Conservation (phyloP, 2,329 filamentous ascomycete genomes). For the Xylaria sp. region DNA sequence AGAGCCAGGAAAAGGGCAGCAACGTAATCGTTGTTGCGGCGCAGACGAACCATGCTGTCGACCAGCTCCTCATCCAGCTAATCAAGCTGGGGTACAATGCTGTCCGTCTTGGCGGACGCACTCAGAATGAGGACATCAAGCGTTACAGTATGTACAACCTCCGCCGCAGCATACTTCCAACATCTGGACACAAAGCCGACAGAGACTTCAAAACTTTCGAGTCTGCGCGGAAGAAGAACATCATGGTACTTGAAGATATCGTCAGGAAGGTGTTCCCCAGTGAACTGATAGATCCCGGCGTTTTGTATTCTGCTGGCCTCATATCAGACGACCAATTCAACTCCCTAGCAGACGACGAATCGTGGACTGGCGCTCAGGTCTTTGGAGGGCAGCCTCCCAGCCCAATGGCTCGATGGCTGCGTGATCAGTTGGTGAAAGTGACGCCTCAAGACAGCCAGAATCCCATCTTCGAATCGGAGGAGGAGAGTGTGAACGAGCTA, state of each 20-base stretch:
- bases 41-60: conserved; percentile 89
- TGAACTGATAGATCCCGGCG: conserved; percentile 53
- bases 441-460: conserved; percentile 23
- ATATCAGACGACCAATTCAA: conserved; percentile 66
- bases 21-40: conserved; percentile 78
- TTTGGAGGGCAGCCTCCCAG: conserved; percentile 28
- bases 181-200: conserved; percentile 15
- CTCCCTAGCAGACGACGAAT: conserved; percentile 57
- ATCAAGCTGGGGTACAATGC: conserved; percentile 58
- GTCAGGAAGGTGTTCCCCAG: conserved; percentile 43
- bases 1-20: conserved; percentile 57
- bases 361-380: conserved; percentile 30
- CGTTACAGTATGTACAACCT: conserved; percentile 68
- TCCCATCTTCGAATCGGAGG: conserved; percentile 32
- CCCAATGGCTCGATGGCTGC: conserved; percentile 59
- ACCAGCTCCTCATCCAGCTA: conserved; percentile 74
- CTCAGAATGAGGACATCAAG: conserved; percentile 66
- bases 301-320: conserved; percentile 57
- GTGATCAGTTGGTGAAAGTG: conserved; percentile 48
- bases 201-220: conserved; percentile 34
- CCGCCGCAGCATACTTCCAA: conserved; percentile 37
- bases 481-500: conserved; percentile 46
- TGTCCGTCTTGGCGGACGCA: conserved; percentile 65
- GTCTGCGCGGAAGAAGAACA: conserved; percentile 32
- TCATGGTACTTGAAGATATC: conserved; percentile 44